A percentile compares a stretch with the other conserved stretches of the same genome.
Conservation (phyloP, 2,329 filamentous ascomycete species). For the Ceratocystis huliohia region DNA sequence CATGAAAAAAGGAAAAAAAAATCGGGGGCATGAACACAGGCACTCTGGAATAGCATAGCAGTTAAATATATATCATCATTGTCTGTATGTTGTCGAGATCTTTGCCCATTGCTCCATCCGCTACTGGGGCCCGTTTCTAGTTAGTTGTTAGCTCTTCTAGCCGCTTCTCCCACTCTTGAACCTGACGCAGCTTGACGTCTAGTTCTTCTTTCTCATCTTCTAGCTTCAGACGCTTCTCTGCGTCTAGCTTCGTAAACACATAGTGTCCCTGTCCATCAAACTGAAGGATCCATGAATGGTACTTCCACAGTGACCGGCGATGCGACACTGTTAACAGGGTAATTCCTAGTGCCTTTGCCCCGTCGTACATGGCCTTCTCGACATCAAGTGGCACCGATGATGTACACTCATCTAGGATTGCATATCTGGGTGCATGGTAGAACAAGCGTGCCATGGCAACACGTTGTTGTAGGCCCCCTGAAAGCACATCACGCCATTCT, state of each 20-base stretch:
- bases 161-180: slow-evolving; percentile 77
- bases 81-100: not conserved
- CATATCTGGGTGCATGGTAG: slow-evolving; percentile 85
- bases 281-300: slow-evolving; percentile 86
- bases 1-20: not conserved
- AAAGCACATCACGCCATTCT: slow-evolving; percentile 91
- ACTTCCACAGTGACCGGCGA: slow-evolving; percentile 84
- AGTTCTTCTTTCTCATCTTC: slow-evolving; percentile 97
- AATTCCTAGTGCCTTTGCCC: slow-evolving; percentile 78
- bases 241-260: slow-evolving; percentile 80
- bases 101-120: too few species aligned
- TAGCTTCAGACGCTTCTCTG: slow-evolving; percentile 67
- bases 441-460: slow-evolving; percentile 94
- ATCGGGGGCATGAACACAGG: not conserved
- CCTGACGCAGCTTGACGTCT: slow-evolving; percentile 68
- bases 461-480: slow-evolving; percentile 83
- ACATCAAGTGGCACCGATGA: slow-evolving; percentile 89
- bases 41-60: not conserved
- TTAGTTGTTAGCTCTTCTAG: slow-evolving; percentile 58
- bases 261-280: slow-evolving; percentile 92
- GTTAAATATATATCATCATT: not conserved
- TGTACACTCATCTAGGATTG: slow-evolving; percentile 94
- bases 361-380: slow-evolving; percentile 94
- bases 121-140: not conserved
- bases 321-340: slow-evolving; percentile 97